Evolutionary conservation across 495 filamentous ascomycete genomes (phyloP).

Genomic region (Penicillium cataractarum): DNA sequence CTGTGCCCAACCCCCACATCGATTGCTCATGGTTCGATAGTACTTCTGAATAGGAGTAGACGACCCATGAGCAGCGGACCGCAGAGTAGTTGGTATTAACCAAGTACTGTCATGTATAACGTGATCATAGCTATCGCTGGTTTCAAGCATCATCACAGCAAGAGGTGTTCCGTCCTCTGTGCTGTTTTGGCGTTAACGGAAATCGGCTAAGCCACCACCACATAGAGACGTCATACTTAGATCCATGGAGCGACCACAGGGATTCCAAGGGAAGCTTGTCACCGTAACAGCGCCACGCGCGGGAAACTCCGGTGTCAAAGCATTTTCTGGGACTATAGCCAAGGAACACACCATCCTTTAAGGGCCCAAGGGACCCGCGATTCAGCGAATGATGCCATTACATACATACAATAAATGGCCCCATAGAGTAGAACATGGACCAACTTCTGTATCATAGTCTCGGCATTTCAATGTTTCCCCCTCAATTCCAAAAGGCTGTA

Average conservation of each 20-base stretch:
- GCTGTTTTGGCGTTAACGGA: background rate
- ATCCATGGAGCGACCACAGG: background rate
- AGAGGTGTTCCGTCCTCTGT: too few species aligned
- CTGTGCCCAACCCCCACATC: background rate
- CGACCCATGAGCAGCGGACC: too few species aligned
- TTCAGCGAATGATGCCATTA: too few species aligned
- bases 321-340: background rate
- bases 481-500: background rate
- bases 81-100: background rate
- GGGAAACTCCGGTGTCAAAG: conserved; percentile 6
- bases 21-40: background rate
- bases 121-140: too few species aligned
- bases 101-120: too few species aligned
- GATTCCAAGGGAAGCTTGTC: background rate
- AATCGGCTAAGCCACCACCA: background rate
- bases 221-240: background rate
- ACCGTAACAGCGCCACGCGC: conserved; percentile 3
- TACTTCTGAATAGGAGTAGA: background rate
- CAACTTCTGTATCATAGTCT: background rate
- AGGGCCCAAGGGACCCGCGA: background rate
- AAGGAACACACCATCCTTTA: background rate
- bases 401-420: background rate
- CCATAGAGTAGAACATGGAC: background rate
- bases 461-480: background rate
- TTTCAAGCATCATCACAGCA: too few species aligned